A percentile compares a stretch with the other conserved stretches of the same genome.
These are phyloP conservation scores for Dactylellina leptospora DNA, from an alignment of 2,329 filamentous ascomycete genomes.

Conservation along the genomic window DNA sequence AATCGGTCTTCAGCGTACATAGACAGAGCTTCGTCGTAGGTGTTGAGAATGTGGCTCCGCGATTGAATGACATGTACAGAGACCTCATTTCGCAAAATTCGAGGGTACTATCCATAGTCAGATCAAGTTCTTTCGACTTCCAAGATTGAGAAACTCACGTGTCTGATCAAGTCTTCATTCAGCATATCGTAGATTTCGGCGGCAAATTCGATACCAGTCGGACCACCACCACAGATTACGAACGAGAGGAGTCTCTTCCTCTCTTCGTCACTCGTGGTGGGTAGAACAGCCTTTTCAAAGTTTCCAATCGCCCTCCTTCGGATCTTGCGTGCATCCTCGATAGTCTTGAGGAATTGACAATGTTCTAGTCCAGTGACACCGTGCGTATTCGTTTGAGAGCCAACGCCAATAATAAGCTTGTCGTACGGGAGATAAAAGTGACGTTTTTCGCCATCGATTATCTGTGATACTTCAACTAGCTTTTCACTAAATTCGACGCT, in stretches of 20 bases:
- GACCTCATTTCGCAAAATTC: constrained; percentile 92
- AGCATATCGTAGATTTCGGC: constrained; percentile 95
- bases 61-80: constrained; percentile 98
- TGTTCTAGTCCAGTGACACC: constrained; percentile 94
- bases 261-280: constrained; percentile 88
- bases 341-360: constrained; percentile 94
- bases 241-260: constrained; percentile 88
- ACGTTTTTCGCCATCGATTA: constrained; percentile 75
- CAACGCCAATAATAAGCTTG: constrained; percentile 91
- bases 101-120: constrained; percentile 72
- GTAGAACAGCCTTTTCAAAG: constrained; percentile 88
- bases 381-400: constrained; percentile 88
- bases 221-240: constrained; percentile 92
- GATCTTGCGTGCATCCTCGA: constrained; percentile 88
- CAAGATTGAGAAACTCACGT: neutral
- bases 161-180: constrained; percentile 79
- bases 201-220: constrained; percentile 96
- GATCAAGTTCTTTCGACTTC: neutral
- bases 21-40: constrained; percentile 93
- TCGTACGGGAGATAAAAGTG: constrained; percentile 97
- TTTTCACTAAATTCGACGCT: constrained; percentile 92
- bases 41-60: constrained; percentile 93
- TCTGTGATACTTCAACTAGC: constrained; percentile 83
- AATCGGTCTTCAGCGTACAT: constrained; percentile 92
- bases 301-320: constrained; percentile 89